Percentiles rank a stretch among this genome's conserved stretches.
Conservation (phyloP, 495 filamentous ascomycete genomes). For the Trichocladium antarcticum region DNA sequence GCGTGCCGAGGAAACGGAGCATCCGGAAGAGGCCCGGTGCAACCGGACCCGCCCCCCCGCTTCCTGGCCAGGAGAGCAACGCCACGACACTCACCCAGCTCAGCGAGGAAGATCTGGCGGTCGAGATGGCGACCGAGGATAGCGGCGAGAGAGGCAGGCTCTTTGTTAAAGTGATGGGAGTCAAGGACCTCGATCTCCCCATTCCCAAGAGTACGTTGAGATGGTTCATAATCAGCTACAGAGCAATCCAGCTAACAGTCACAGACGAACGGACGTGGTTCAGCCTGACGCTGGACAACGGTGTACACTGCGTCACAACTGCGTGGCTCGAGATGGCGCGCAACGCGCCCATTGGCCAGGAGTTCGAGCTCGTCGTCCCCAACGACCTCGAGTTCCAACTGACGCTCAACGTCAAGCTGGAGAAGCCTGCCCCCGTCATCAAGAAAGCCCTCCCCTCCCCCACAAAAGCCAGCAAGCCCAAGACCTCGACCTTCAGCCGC, state of each 20-base stretch:
- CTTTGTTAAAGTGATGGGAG: constrained; percentile 94
- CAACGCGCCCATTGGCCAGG: constrained; percentile 90
- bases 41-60: constrained; percentile 58
- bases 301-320: constrained; percentile 93
- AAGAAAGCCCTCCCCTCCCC: constrained; percentile 39
- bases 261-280: constrained; percentile 85
- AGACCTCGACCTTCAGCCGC: constrained; percentile 76
- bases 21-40: constrained; percentile 48
- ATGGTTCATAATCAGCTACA: background rate
- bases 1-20: constrained; percentile 53
- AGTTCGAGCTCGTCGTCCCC: constrained; percentile 94
- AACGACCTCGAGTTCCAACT: constrained; percentile 96
- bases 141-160: constrained; percentile 81
- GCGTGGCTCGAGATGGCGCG: constrained; percentile 88
- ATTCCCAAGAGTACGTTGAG: constrained; percentile 67
- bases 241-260: constrained; percentile 19
- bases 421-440: constrained; percentile 47
- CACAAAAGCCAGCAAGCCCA: constrained; percentile 49
- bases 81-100: constrained; percentile 48
- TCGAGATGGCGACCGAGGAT: constrained; percentile 52
- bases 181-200: constrained; percentile 88
- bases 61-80: constrained; percentile 82
- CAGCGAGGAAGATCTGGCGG: constrained; percentile 46
- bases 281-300: constrained; percentile 90
- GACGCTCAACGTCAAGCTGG: constrained; percentile 88